Evolutionary conservation across 345 rosid genomes (phyloP), one percentile per base, ranked within the genome.

Genomic region (Citrus unshiu): DNA sequence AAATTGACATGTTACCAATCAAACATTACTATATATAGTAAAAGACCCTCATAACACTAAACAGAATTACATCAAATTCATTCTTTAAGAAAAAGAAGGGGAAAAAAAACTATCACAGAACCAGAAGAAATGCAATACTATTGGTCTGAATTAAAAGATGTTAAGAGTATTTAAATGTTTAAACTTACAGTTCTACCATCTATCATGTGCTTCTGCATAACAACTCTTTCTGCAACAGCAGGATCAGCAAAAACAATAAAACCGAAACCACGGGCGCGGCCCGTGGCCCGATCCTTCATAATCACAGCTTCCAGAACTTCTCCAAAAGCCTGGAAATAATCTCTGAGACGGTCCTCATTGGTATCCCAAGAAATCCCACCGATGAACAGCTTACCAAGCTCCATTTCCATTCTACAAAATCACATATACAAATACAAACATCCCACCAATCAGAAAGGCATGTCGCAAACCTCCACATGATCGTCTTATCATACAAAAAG

Each of bases 341-440:
- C 91, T 56, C 93, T 90, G 12, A 95, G 91, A 79, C 94, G 91
- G 40, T 92, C 94, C 88, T 95, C 98, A 75, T 88, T 92, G 5
- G 98, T 93, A 82, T 93, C 98, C 98, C 98, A 93, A 8, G 98
- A 92, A 78, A 95, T 91, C 82, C 98, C 98, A 81, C 98, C 98
- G 46, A 95, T 81, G 83, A 95, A 95, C 27, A 95, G 90, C 88
- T 93, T 93, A 77, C 95, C 94, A 61, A 86, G 89, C 83, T 95
- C 98, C 95, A 90, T 89, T 81, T 91, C 92, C 92, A 90, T 91
- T 84, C 93, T 90, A 78, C 72, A 81, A 79, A 39, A 76, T 68
- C 63, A 67, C 73, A 61, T 51, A 76, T 46, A 73, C 43, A 69
- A 43, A 63, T 16, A 30, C 25, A 70, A 78, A 21, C 80, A 72